Conservation (phyloP, 2,329 filamentous ascomycete genomes). For the Chaetomiaceae sp. region DNA sequence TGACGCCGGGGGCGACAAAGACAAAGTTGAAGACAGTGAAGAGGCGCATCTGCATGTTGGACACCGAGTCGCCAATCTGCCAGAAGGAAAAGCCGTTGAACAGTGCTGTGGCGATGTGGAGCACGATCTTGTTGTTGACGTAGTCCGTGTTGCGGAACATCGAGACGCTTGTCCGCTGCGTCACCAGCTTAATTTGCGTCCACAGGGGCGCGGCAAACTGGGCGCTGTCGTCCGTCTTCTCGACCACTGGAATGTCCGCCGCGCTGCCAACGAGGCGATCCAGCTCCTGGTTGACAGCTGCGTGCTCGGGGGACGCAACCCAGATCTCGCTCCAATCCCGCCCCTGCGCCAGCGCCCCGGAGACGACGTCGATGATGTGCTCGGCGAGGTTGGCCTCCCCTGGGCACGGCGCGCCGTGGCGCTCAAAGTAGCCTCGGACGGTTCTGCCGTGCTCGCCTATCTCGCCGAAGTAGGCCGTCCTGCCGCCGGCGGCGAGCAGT, state of each 20-base stretch:
- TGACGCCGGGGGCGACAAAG: no score
- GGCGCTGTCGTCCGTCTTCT: constrained; percentile 39
- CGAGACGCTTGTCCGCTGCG: no score
- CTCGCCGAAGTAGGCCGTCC: constrained; percentile 75
- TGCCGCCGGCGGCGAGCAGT: constrained; percentile 69
- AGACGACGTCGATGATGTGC: constrained; percentile 64
- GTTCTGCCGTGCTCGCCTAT: constrained; percentile 64
- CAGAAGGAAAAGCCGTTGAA: constrained; percentile 83
- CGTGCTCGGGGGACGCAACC: constrained; percentile 52
- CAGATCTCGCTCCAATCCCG: constrained; percentile 60
- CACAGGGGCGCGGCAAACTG: constrained; percentile 77
- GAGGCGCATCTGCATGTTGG: no score
- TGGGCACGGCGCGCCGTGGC: constrained; percentile 63
- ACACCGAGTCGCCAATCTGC: no score
- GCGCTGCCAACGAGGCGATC: constrained; percentile 44
- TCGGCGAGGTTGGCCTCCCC: constrained; percentile 71
- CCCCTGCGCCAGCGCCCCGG: constrained; percentile 57
- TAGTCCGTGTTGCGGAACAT: constrained; percentile 95
- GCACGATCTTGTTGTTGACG: constrained; percentile 73
- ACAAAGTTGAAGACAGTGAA: no score
- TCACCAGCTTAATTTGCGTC: constrained; percentile 61
- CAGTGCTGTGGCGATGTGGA: constrained; percentile 59
- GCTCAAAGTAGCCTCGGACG: constrained; percentile 70
- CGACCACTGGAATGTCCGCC: not conserved
- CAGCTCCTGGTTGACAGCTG: constrained; percentile 50